Evolutionary conservation across 352 stramenopile genomes (phyloP), one percentile per base, ranked within the genome.

Genomic region (Globisporangium paddicum): DNA sequence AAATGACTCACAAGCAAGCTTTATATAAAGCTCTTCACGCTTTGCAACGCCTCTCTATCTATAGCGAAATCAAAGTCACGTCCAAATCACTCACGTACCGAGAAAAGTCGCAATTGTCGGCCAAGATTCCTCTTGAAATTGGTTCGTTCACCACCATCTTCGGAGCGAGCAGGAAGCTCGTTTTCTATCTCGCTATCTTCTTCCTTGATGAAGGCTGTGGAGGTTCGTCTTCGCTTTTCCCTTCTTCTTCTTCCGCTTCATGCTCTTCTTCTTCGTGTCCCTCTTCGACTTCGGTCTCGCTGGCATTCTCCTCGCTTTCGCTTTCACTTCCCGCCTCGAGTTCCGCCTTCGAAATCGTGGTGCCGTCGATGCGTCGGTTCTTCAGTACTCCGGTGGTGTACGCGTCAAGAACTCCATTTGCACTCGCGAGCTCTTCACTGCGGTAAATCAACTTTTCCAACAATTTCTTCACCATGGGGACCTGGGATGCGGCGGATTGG

Each of bases 381-480:
- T 87, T 89, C 25, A 89, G 55, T 30, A 87, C 71, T 14, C 79
- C 79, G 11, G 75, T 87, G 6, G 73, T 79, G 49, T 83, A 86
- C 5, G 76, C 78, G 10, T 83, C 71, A 3, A 87, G 56, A 5
- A 89, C 57, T 1, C 78, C 78, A 26, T 89, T 82, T 10, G 76
- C 69, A 3, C 63, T 68, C 6, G 79, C 79, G 9, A 89, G 58
- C 46, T 83, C 74, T 62, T 87, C 73, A 6, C 68, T 71, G 42
- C 65, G 65, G 54, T 86, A 86, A 23, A 89, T 86, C 42, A 89
- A 62, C 37, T 62, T 68, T 23, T 89, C 79, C 0, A 89, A 58
- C 16, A 89, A 60, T 16, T 75, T 81, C 56, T 87, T 89, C 28
- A 89, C 65, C 57, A 77, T 86, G 1, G 79, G 79, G 18, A 89